Percentiles rank a stretch among this genome's conserved stretches.
phyloP scores from a whole-genome alignment of 352 stramenopile species.

The Globisporangium takayamanum region DNA sequence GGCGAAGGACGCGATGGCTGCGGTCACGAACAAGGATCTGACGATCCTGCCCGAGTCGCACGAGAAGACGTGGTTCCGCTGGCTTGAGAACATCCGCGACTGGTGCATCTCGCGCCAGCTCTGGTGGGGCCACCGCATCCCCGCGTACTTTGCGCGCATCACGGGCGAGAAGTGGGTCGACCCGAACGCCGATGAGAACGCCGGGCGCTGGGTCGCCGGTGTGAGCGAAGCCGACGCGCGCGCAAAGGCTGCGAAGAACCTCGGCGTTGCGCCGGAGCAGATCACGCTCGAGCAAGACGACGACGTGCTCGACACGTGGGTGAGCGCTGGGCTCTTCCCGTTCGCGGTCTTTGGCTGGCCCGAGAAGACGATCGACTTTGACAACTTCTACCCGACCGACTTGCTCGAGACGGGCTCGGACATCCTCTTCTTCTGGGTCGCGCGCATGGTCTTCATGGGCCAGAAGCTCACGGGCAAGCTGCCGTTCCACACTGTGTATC shows the following conservation, averaged over 20 bases:
- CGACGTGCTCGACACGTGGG: constrained; percentile 99
- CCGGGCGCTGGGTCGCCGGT: constrained; percentile 69
- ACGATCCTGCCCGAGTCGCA: constrained; percentile 75
- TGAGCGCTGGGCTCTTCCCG: constrained; percentile 96
- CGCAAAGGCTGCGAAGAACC: constrained; percentile 74
- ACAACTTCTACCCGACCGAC: constrained; percentile 94
- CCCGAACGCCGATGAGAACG: constrained; percentile 56
- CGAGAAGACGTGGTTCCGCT: constrained; percentile 97
- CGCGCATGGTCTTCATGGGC: constrained; percentile 95
- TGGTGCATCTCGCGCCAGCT: constrained; percentile 99
- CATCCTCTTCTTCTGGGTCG: constrained; percentile 99
- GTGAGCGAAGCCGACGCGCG: constrained; percentile 84
- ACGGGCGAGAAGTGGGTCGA: constrained; percentile 69
- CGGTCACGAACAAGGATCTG: constrained; percentile 78
- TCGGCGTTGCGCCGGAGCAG: constrained; percentile 45
- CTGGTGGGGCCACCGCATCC: constrained; percentile 99
- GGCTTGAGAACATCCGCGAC: constrained; percentile 98
- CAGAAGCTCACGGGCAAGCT: constrained; percentile 95
- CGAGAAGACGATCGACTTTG: constrained; percentile 54
- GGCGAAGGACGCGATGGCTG: constrained; percentile 77
- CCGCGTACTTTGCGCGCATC: constrained; percentile 95
- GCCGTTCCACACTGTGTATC: constrained; percentile 96
- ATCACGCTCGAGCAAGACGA: constrained; percentile 95
- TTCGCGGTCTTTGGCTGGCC: constrained; percentile 85
- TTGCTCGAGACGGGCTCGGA: constrained; percentile 99